These are phyloP conservation scores for Heracleum sosnowskyi DNA, from an alignment of 129 eudicot species.

Conservation along the genomic window DNA sequence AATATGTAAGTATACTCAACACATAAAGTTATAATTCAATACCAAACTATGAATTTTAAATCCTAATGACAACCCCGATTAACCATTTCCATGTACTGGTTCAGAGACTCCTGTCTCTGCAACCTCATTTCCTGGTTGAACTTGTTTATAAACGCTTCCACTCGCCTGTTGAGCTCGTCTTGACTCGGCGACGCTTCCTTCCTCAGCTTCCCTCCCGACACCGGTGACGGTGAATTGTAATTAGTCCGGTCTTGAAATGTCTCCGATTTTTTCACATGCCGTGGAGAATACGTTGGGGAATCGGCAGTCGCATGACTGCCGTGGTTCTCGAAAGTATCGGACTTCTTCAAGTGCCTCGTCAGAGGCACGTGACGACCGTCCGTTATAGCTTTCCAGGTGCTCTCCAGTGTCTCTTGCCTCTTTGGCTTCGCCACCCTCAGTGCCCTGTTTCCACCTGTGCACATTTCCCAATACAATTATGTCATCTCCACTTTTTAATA, in stretches of 20 bases:
- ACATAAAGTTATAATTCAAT: background rate
- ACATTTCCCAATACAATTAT: background rate
- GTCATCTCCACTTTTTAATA: background rate
- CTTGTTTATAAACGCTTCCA: constrained; percentile 75
- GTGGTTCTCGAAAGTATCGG: constrained; percentile 36
- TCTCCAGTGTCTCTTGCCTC: constrained; percentile 60
- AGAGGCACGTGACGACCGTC: constrained; percentile 65
- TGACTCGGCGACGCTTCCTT: constrained; percentile 71
- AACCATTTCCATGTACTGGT: constrained; percentile 58
- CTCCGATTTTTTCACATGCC: constrained; percentile 27
- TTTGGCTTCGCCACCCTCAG: constrained; percentile 38
- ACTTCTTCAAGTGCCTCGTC: constrained; percentile 43
- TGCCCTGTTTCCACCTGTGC: constrained; percentile 41
- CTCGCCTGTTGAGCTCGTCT: constrained; percentile 84
- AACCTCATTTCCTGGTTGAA: constrained; percentile 81
- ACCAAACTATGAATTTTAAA: background rate
- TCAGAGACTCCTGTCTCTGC: constrained; percentile 69
- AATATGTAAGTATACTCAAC: background rate
- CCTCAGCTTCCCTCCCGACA: constrained; percentile 31
- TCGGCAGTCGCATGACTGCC: constrained; percentile 14
- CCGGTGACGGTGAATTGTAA: constrained; percentile 17
- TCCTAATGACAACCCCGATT: constrained; percentile 41
- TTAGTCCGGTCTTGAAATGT: constrained; percentile 41
- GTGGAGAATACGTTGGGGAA: constrained; percentile 5
- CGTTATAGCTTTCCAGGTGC: constrained; percentile 67